Evolutionary conservation across 139 green algal genomes (phyloP), one percentile per base, ranked within the genome.

Genomic region (Zygnema cylindricum): DNA sequence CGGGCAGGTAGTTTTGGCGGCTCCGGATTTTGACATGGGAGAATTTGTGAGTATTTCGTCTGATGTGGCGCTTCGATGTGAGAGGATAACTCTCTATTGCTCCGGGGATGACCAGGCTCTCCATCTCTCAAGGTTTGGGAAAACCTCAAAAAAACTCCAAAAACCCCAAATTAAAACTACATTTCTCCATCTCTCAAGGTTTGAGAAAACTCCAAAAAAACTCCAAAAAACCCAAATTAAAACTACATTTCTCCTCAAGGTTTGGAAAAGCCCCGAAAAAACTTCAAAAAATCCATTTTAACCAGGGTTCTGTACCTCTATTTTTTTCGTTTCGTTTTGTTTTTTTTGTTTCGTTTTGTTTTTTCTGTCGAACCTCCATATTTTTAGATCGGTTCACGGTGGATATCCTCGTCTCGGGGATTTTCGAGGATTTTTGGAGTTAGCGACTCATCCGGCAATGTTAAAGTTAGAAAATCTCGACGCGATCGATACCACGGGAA

Each of bases 21-120:
- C 81, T 23, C 81, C 81, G 32, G 81, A 86, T 69, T 86, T 86
- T 86, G 81, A 86, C 81, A 79, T 81, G 43, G 81, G 81, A 7
- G 81, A 86, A 43, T 86, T 86, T 69, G 22, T 32, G 81, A 38
- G n/a, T 2, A 79, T 86, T 38, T 63, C 33, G 11, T 43, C 81
- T 7, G 81, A 79, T 16, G 32, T 86, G 7, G 81, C 81, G 33
- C 33, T 30, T 41, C 42, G 11, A 39, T 40, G 33, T 38, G 81
- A 86, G 38, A 41, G 43, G 11, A 86, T 86, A 3, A 86, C 81
- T 41, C 41, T 86, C 43, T 86, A 86, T 69, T 86, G 81, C 81
- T 40, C 42, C 38, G 71, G 42, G 16, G 81, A 86, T 39, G 81
- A 86, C 81, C 81, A 86, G 38, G 81, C 81, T 23, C 81, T 86